phyloP scores from a whole-genome alignment of 2,329 filamentous ascomycete genomes.

The Fusarium nodosum region DNA sequence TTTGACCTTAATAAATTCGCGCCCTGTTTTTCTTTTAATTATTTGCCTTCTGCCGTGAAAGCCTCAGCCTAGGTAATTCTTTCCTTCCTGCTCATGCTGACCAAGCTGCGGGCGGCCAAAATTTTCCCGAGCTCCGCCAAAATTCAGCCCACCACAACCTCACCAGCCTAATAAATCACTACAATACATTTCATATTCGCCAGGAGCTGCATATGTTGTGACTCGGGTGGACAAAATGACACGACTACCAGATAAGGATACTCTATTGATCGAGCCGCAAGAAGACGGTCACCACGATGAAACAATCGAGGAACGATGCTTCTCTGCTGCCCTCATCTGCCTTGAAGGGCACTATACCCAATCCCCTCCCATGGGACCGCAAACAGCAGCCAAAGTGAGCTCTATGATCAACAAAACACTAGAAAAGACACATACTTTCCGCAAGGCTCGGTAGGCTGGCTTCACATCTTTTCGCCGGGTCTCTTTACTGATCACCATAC shows the following conservation, averaged over 20 bases:
- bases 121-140: constrained; percentile 47
- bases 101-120: constrained; percentile 46
- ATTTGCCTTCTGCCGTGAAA: background rate
- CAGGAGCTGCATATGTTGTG: constrained; percentile 23
- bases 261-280: constrained; percentile 30
- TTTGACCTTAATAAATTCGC: background rate
- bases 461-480: background rate
- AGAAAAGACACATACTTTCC: constrained; percentile 73
- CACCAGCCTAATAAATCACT: constrained; percentile 24
- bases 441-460: constrained; percentile 67
- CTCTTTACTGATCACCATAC: constrained; percentile 29
- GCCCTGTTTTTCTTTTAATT: background rate
- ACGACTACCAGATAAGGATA: constrained; percentile 46
- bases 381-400: constrained; percentile 67
- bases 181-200: constrained; percentile 19
- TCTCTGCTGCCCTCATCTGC: constrained; percentile 71
- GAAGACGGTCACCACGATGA: constrained; percentile 52
- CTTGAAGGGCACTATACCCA: constrained; percentile 73
- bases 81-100: constrained; percentile 39
- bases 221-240: constrained; percentile 46
- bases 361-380: constrained; percentile 68
- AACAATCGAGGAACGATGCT: constrained; percentile 74
- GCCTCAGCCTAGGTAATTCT: constrained; percentile 3
- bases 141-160: constrained; percentile 41
- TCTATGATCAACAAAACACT: constrained; percentile 71